phyloP scores from a whole-genome alignment of 192 early-diverging fungal genomes.

The Rhizoclosmatium globosum region DNA sequence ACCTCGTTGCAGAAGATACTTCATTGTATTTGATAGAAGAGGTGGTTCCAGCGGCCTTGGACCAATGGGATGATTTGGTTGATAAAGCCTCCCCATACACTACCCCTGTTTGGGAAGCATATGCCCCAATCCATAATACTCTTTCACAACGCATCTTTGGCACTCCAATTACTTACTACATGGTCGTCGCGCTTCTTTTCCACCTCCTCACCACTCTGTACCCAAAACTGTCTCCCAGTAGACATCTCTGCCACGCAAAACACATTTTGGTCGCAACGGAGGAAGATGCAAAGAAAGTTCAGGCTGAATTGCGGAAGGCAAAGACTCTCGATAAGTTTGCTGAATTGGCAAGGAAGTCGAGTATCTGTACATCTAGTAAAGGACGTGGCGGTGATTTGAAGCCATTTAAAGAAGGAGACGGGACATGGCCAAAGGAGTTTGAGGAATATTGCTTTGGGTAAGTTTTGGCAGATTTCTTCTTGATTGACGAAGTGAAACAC shows the following conservation, averaged over 20 bases:
- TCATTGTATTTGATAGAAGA: no score
- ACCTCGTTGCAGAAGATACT: no score
- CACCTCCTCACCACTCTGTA: not conserved
- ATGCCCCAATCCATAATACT: not conserved
- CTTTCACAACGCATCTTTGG: constrained; percentile 4
- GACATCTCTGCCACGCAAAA: not conserved
- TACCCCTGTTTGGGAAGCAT: not conserved
- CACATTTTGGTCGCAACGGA: constrained; percentile 2
- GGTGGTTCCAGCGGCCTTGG: no score
- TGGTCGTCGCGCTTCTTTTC: not conserved
- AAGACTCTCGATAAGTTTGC: not conserved
- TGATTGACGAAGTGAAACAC: no score
- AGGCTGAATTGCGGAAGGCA: not conserved
- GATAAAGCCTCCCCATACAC: no score
- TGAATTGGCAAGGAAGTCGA: not conserved
- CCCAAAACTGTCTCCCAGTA: not conserved
- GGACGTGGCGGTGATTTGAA: not conserved
- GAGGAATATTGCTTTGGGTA: not conserved
- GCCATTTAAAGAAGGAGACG: not conserved
- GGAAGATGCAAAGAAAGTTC: not conserved
- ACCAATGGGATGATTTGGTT: no score
- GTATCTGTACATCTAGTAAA: not conserved
- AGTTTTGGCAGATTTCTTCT: no score
- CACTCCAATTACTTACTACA: not conserved
- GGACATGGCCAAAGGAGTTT: not conserved